phyloP scores from a whole-genome alignment of 768 basidiomycete genomes.

The Calocera viscosa region DNA sequence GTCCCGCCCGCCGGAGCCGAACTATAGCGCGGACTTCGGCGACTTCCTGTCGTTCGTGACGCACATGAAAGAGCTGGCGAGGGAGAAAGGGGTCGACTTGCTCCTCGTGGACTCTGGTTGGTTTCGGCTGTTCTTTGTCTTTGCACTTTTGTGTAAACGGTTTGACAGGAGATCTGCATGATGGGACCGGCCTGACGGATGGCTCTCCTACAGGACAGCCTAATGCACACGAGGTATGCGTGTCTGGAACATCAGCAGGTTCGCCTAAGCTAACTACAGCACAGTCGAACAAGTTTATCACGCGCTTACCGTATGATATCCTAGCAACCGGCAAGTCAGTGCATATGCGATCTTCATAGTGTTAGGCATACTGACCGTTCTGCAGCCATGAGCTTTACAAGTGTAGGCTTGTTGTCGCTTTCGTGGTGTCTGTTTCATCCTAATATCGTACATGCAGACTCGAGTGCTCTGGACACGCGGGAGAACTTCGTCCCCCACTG shows the following conservation, averaged over 20 bases:
- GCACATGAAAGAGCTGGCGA: slow-evolving; percentile 66
- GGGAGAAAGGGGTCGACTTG: slow-evolving; percentile 66
- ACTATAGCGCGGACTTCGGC: slow-evolving; percentile 61
- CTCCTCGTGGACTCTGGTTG: slow-evolving; percentile 54
- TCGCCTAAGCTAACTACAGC: slow-evolving; percentile 7
- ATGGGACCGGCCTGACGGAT: slow-evolving; percentile 69
- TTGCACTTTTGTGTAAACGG: not conserved
- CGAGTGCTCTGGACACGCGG: slow-evolving; percentile 28
- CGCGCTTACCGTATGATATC: slow-evolving; percentile 64
- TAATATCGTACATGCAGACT: slow-evolving; percentile 22
- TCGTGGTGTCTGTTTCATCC: slow-evolving; percentile 6
- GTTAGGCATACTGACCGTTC: not conserved
- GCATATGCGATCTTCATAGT: not conserved
- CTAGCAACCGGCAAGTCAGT: slow-evolving; percentile 74
- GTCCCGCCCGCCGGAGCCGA: slow-evolving; percentile 55
- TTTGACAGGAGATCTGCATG: slow-evolving; percentile 46
- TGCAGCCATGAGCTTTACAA: slow-evolving; percentile 70
- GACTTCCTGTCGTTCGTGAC: slow-evolving; percentile 76
- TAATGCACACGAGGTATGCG: slow-evolving; percentile 54
- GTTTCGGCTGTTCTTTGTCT: not conserved
- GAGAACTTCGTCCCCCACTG: slow-evolving; percentile 53
- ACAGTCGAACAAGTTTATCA: slow-evolving; percentile 64
- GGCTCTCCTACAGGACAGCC: slow-evolving; percentile 58
- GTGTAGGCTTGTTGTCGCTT: not conserved
- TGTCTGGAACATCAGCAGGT: not conserved